Base-by-base conservation (phyloP, 2,329 filamentous ascomycete genomes). In the Domatiomyces globalis region DNA sequence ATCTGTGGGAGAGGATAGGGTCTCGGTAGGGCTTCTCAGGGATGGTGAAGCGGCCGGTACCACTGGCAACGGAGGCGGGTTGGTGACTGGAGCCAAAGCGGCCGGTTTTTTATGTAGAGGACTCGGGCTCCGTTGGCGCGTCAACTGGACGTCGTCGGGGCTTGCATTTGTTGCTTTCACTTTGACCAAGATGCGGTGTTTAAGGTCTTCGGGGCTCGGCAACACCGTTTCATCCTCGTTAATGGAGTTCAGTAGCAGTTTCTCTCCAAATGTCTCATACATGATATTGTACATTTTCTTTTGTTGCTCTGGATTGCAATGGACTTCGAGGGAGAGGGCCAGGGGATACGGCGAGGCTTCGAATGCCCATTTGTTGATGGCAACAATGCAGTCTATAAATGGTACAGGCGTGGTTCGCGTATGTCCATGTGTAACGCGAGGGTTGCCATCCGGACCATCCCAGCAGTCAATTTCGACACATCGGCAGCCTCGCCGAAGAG, bases 401-500 rank as follows among this genome's bases (percentile, higher is more conserved):
- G 85, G 80, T 51, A 96, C 88, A 53, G 85, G 83, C 10, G 81
- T 90, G 0, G 92, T 96, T 67, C 94, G 76, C 0, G 89, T 95
- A 53, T 83, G 82, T 20, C 92, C 92, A 62, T 98, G 92, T 55
- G 87, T 88, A 29, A 98, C 92, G 49, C 88, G 80, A 0, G 92
- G 92, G 61, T 87, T 80, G 42, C 87, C 87, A 63, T 95, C 84
- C 49, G 79, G 77, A 15, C 92, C 92, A 67, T 98, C 88, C 92
- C 92, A 98, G 68, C 90, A 96, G 68, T 98, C 92, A 49, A 98
- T 87, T 69, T 98, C 92, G 45, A 98, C 83, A 66, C 92, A 96
- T 48, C 92, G 85, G 65, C 92, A 98, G 7, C 89, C 89, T 54
- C 86, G 84, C 56, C 86, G 82, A 5, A 98, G 76, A 2, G 89